Evolutionary conservation across 2,329 filamentous ascomycete genomes (phyloP), one percentile per base, ranked within the genome.

Genomic region (Kalaharituber pfeilii): DNA sequence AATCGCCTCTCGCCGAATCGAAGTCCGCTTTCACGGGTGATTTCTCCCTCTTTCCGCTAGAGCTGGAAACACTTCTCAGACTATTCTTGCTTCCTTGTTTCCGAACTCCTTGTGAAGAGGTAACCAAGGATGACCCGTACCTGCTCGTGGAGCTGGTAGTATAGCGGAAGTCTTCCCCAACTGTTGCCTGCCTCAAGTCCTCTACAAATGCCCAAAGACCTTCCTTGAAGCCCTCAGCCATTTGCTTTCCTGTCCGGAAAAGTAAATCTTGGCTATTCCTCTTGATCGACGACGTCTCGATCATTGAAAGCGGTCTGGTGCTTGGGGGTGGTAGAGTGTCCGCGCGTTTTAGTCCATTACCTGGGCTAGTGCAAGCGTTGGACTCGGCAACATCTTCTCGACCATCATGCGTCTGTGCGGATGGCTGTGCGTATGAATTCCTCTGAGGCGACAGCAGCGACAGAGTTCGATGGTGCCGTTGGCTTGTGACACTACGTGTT

Each of bases 61-160:
- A 86, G 4, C 81, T 78, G 5, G 91, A 80, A 53, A 86, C 86
- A 71, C 98, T 98, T 60, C 73, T 78, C 27, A 96, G 69, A 68
- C 96, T 91, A 70, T 95, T 95, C 73, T 94, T 95, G 22, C 84
- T 63, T 91, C 91, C 50, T 98, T 86, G 63, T 87, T 83, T 59
- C 86, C 89, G 66, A 98, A 98, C 73, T 91, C 96, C 72, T 88
- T 91, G 53, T n/a, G n/a, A n/a, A 88, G 86, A 58, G 80, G 82
- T 69, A 76, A 85, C 4, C 86, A 89, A 11, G 85, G 80, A 59
- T 75, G 70, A 61, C 89, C 89, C 88, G 98, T 96, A 69, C 98
- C 91, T 54, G 26, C 49, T 55, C 4, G 50, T 42, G 18, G 57
- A 58, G 8, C 52, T 55, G 8, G 50, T 52, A 5, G 56, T 57